Base-by-base conservation (phyloP, 768 basidiomycete species). In the Tulasnella sp. region DNA sequence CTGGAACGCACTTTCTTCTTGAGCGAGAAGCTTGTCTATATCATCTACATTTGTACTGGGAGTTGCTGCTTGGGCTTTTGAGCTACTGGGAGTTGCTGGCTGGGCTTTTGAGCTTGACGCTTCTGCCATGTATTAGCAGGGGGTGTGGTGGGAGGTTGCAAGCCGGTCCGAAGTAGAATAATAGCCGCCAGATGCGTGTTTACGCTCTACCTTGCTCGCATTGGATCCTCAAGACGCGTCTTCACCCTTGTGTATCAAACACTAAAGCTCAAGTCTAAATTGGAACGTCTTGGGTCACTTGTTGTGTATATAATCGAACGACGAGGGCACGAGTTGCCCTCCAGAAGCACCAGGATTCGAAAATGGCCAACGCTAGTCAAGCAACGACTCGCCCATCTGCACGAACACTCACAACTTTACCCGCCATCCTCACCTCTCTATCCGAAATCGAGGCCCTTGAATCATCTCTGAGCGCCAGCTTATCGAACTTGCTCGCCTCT, bases 1-100 rank as follows among this genome's bases (percentile, higher is more conserved):
- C 80, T 94, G 92, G 81, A 95, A 91, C 4, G 92, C 93, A 17
- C 91, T 91, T 0, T 93, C 92, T 80, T 95, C 93, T 74, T 91
- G 86, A 72, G 86, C 91, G 67, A 95, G 86, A 6, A 95, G 84
- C 82, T 90, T 91, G 75, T 95, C 93, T n/a, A 95, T 83, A 64
- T 94, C 93, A 2, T 83, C 82, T 67, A 88, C 89, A 73, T 75
- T 58, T 2, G 42, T 15, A 36, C n/a, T 64, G 36, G 40, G 4
- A 15, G 76, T 9, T 72, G 74, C 38, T 39, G 45, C 5, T 68
- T 74, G 22, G 22, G 71, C 6, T 78, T 67, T 67, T 71, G 79
- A 40, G 73, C 74, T 29, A 36, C n/a, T 64, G 36, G 40, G 4
- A 15, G 76, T 9, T 72, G 74, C 38, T 39, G 45, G 8, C 54